phyloP scores from a whole-genome alignment of 108 stramenopile genomes.

The Pseudonitzschia pungens region DNA sequence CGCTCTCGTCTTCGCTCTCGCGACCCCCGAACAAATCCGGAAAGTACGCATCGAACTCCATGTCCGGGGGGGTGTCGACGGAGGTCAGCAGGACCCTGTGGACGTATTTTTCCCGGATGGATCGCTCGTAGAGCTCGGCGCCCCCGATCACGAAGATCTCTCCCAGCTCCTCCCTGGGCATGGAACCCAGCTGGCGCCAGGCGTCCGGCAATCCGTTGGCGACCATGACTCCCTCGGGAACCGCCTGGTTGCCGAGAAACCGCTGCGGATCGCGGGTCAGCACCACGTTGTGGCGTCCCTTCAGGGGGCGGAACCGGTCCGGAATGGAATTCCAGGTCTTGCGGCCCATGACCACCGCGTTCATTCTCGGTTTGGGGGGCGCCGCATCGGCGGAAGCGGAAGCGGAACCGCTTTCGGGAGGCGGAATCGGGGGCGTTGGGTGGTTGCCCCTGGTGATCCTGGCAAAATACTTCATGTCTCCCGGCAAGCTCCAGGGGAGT shows the following conservation, averaged over 20 bases:
- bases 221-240: conserved; percentile 58
- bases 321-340: conserved; percentile 99
- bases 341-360: conserved; percentile 99
- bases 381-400: too few species aligned
- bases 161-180: conserved; percentile 50
- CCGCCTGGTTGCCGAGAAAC: background rate
- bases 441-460: conserved; percentile 50
- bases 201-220: conserved; percentile 83
- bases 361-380: conserved; percentile 43
- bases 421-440: too few species aligned
- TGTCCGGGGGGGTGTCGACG: conserved; percentile 55
- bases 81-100: conserved; percentile 68
- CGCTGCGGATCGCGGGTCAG: conserved; percentile 53
- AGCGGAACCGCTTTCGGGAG: too few species aligned
- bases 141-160: conserved; percentile 95
- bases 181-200: conserved; percentile 49
- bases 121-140: conserved; percentile 83
- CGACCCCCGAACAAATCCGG: conserved; percentile 42
- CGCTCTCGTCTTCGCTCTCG: conserved; percentile 58
- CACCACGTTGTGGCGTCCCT: conserved; percentile 91
- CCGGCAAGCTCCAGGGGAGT: conserved; percentile 78
- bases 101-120: conserved; percentile 69
- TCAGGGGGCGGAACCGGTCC: conserved; percentile 88
- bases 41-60: conserved; percentile 81
- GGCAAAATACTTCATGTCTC: conserved; percentile 85